Base-by-base conservation (phyloP, 225 moss, liverwort and hornwort genomes). In the Pleurozium schreberi region DNA sequence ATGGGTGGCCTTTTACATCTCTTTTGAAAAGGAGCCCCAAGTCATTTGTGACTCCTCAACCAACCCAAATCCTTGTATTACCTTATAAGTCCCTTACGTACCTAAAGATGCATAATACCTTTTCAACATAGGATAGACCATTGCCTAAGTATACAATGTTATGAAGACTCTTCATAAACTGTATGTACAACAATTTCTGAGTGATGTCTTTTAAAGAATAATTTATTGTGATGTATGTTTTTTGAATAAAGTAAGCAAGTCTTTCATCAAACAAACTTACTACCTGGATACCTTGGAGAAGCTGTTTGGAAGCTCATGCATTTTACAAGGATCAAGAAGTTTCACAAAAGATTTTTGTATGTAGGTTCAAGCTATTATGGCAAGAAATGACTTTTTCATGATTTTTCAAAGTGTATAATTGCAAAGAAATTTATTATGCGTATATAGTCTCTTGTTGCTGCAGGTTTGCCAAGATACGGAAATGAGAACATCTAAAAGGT, bases 1-100 rank as follows among this genome's bases (percentile, higher is more conserved):
- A 16, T 30, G 1, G 19, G 10, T 74, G n/a, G n/a, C 30, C 31
- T 74, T 18, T 74, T 7, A 33, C 19, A 49, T 19, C 12, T 0
- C n/a, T n/a, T n/a, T 49, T 75, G 31, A 33, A 33, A 49, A 47
- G 0, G 0, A 1, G 19, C 1, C 2, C 4, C 7, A 0, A 27
- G 3, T 40, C 3, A 43, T 71, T 3, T 15, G 18, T 31, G 18
- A 2, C 10, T 47, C 9, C 2, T 18, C 11, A 31, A 3, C 10
- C 27, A 18, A 0, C 7, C 2, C 31, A 2, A 49, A 31, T 7
- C 49, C 3, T 49, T 47, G 31, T 11, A 74, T 22, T 33, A 49
- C 33, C 0, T 33, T 0, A 19, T 74, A 31, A 74, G 11, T 74
- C 47, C 11, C 0, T 31, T 0, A 18, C 0, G 1, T 31, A 47